Percentiles rank a stretch among this genome's conserved stretches.
These are phyloP conservation scores for Senna siamea DNA, from an alignment of 306 rosid genomes.

Conservation along the genomic window DNA sequence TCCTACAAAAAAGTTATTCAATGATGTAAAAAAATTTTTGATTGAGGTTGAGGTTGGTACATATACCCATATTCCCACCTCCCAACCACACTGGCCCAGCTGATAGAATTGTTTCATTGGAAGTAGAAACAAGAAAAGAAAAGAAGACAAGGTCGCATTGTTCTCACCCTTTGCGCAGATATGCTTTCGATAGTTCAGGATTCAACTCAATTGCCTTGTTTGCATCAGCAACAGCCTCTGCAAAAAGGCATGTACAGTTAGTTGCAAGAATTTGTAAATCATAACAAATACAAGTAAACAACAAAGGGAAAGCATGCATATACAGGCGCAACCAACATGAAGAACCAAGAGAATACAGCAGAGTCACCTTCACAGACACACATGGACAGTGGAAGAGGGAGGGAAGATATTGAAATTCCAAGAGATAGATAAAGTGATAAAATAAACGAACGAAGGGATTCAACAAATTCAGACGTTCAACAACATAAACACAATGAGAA, in stretches of 20 bases:
- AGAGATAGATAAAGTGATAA: neutral
- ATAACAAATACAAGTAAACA: neutral
- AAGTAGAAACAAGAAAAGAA: neutral
- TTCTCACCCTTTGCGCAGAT: slow-evolving; percentile 83
- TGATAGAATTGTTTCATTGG: neutral
- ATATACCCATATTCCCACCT: neutral
- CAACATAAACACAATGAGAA: too few species aligned
- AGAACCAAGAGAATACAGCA: neutral
- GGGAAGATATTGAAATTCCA: neutral
- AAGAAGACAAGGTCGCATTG: neutral
- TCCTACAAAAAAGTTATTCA: too few species aligned
- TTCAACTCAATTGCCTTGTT: slow-evolving; percentile 83
- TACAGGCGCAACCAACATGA: neutral
- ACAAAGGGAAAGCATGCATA: neutral
- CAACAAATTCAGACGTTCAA: neutral
- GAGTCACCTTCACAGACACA: neutral
- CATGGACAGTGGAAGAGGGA: neutral
- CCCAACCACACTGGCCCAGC: neutral
- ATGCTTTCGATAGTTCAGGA: slow-evolving; percentile 64
- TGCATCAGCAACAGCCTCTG: slow-evolving; percentile 89
- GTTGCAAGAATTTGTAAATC: slow-evolving; percentile 23
- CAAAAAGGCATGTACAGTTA: slow-evolving; percentile 32
- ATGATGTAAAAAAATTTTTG: too few species aligned
- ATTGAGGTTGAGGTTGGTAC: too few species aligned
- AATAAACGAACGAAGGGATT: neutral